Conservation (phyloP, 441 rosid genomes). For the Jatropha multifida region DNA sequence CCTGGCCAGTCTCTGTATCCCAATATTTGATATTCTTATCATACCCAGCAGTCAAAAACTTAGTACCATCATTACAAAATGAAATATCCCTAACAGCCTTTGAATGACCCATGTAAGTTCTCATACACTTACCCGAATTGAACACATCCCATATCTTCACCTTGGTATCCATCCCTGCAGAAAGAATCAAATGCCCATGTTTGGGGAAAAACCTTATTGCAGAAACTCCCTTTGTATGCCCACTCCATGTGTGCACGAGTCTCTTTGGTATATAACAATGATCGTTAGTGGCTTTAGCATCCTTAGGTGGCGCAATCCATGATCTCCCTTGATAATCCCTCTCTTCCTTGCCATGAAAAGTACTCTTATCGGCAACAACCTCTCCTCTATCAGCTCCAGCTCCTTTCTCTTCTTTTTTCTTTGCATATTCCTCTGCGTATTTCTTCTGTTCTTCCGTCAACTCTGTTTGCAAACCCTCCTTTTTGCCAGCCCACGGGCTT, state of each 20-base stretch:
- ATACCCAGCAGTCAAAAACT: conserved; percentile 90
- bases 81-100: conserved; percentile 95
- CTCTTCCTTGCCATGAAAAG: conserved; percentile 98
- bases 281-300: conserved; percentile 89
- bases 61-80: conserved; percentile 88
- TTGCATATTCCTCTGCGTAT: conserved; percentile 91
- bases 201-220: conserved; percentile 96
- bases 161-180: conserved; percentile 95
- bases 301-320: conserved; percentile 96
- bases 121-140: conserved; percentile 97
- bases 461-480: conserved; percentile 76
- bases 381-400: conserved; percentile 80
- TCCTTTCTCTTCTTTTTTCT: conserved; percentile 92
- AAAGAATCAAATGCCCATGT: conserved; percentile 91
- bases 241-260: conserved; percentile 96
- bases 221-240: conserved; percentile 94
- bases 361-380: conserved; percentile 71
- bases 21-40: conserved; percentile 97
- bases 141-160: conserved; percentile 99
- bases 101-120: conserved; percentile 97
- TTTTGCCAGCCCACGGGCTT: conserved; percentile 98
- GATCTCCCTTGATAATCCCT: conserved; percentile 96
- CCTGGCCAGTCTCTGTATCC: conserved; percentile 99
- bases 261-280: conserved; percentile 96
- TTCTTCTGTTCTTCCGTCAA: conserved; percentile 98